Percentiles rank a stretch among this genome's conserved stretches.
Evolutionary conservation across 148 eudicot species (phyloP).

Genomic region (Amaranthus cruentus): DNA sequence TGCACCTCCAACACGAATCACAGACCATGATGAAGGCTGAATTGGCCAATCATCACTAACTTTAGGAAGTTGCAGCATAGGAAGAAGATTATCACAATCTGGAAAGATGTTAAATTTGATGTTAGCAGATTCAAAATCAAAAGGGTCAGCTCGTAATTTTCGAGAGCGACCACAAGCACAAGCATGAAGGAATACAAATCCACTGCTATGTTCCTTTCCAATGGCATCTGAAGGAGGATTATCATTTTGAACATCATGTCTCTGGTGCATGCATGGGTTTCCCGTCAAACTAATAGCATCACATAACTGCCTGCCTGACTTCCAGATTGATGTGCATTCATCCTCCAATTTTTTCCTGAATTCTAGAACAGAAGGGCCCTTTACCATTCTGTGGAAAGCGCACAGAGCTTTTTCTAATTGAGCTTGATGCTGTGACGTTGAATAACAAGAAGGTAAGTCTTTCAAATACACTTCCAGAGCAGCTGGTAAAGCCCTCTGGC

Average conservation of each 20-base stretch:
- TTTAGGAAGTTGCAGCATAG: constrained; percentile 55
- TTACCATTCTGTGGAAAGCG: constrained; percentile 70
- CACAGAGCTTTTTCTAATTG: constrained; percentile 67
- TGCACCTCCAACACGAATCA: constrained; percentile 65
- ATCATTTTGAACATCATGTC: constrained; percentile 47
- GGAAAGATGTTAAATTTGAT: constrained; percentile 42
- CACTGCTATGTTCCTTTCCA: constrained; percentile 65
- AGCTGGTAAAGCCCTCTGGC: constrained; percentile 69
- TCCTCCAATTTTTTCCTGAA: constrained; percentile 67
- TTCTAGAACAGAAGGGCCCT: constrained; percentile 66
- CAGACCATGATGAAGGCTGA: constrained; percentile 59
- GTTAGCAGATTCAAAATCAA: constrained; percentile 83
- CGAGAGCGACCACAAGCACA: constrained; percentile 97
- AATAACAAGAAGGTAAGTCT: constrained; percentile 70
- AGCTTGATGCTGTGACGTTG: constrained; percentile 65
- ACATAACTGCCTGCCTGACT: constrained; percentile 81
- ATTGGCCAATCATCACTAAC: constrained; percentile 35
- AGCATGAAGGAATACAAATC: constrained; percentile 88
- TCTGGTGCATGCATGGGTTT: constrained; percentile 78
- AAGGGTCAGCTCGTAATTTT: constrained; percentile 65
- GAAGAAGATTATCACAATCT: constrained; percentile 83
- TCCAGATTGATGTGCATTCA: constrained; percentile 75
- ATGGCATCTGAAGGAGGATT: constrained; percentile 29
- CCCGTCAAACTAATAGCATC: constrained; percentile 95
- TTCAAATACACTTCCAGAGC: constrained; percentile 76